phyloP scores from a whole-genome alignment of 768 basidiomycete species.

The Coprinellus micaceus region DNA sequence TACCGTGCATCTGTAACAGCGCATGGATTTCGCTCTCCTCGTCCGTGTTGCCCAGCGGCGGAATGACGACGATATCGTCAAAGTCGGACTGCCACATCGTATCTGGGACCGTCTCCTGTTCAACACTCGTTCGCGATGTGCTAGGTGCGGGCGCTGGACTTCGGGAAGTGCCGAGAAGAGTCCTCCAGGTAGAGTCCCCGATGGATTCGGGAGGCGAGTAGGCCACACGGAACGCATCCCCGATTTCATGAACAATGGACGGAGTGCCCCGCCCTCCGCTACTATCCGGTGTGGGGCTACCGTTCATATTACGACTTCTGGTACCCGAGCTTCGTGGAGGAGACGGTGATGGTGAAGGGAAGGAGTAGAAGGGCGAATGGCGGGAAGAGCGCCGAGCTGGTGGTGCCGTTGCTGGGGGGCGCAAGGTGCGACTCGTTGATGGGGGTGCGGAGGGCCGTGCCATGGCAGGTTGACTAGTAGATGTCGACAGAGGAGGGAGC shows the following conservation, averaged over 20 bases:
- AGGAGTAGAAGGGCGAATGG: neutral
- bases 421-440: neutral
- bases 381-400: neutral
- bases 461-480: conserved; percentile 7
- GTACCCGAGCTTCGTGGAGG: neutral
- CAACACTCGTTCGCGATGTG: conserved; percentile 4
- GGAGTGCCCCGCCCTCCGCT: conserved; percentile 12
- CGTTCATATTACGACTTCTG: neutral
- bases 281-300: conserved; percentile 8
- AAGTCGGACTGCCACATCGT: conserved; percentile 22
- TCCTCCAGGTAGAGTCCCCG: conserved; percentile 44
- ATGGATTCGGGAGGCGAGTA: conserved; percentile 41
- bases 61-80: conserved; percentile 53
- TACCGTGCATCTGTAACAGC: conserved; percentile 47
- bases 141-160: conserved; percentile 1
- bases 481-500: conserved; percentile 17
- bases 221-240: conserved; percentile 56
- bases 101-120: conserved; percentile 17
- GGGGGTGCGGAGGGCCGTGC: conserved; percentile 8
- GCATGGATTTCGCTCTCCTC: conserved; percentile 58
- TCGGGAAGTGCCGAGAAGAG: conserved; percentile 23
- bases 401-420: neutral
- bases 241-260: conserved; percentile 46
- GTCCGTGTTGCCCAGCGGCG: conserved; percentile 49
- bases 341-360: conserved; percentile 2